Base-by-base conservation (phyloP, 2,329 filamentous ascomycete species). In the Fusarium mexicanum region DNA sequence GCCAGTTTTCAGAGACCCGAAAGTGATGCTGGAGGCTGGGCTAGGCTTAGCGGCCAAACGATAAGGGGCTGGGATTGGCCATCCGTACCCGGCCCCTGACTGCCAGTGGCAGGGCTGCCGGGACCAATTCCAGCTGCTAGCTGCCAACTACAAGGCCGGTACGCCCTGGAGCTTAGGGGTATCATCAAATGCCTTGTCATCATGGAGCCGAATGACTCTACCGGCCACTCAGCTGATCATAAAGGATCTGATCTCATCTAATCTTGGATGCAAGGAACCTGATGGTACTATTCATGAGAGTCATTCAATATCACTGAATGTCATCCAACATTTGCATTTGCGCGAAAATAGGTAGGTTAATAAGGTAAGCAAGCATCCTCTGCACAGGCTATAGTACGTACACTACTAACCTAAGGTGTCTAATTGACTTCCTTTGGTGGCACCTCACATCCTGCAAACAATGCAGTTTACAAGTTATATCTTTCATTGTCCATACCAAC, bases 11-110 rank as follows among this genome's bases (percentile, higher is more conserved):
- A 70, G 62, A 54, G 50, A 38, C 58, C 63, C 26, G 20, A 65
- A 64, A 53, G 50, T 53, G 51, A 69, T 59, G 44, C 46, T 44
- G 29, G 38, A 50, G 60, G 41, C 81, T 80, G 72, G 59, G 79
- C 80, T 77, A 51, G 81, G 82, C 69, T 71, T 82, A 83, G 82
- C 78, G 81, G 65, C n/a, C 62, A 58, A 71, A 68, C 59, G 63
- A 68, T 53, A 44, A 41, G 48, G 26, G 66, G 50, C 14, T 69
- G 48, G 17, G 31, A 65, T 61, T 59, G 57, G 58, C 26, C 47
- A 48, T 50, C 60, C 33, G 44, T 50, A 66, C 43, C 40, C 24
- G 22, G 70, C 54, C 71, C 71, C 72, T 75, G 67, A 43, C 64
- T 55, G 64, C 26, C 64, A 63, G 64, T 69, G 48, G 72, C 74